Evolutionary conservation across 2,329 filamentous ascomycete species (phyloP).

Genomic region (Didymella pomorum): DNA sequence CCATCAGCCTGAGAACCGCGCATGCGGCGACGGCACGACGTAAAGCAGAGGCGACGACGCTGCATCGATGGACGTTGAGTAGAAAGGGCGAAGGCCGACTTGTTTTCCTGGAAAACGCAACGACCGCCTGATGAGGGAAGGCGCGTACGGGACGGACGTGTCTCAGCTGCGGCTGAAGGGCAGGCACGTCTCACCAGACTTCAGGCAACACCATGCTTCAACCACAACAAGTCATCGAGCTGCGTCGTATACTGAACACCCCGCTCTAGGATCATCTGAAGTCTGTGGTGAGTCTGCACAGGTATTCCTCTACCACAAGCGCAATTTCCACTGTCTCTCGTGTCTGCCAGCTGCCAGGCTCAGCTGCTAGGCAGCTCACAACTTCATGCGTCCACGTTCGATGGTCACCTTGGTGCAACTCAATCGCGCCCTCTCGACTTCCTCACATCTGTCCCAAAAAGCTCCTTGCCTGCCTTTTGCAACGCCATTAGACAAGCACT

Average conservation of each 20-base stretch:
- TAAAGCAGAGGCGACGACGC: conserved; percentile 50
- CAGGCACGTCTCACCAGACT: neutral
- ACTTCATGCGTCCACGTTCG: neutral
- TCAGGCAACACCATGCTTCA: neutral
- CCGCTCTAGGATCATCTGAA: no score
- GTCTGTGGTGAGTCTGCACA: neutral
- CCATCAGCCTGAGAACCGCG: neutral
- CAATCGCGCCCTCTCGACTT: no score
- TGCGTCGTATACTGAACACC: neutral
- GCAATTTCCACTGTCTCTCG: neutral
- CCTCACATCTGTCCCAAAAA: neutral
- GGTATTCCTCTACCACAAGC: neutral
- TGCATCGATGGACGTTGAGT: neutral
- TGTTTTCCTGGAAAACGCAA: neutral
- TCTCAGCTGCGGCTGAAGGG: neutral
- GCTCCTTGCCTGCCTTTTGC: no score
- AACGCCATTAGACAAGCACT: neutral
- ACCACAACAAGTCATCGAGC: neutral
- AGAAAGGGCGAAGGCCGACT: neutral
- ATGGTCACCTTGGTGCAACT: neutral
- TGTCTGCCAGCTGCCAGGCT: no score
- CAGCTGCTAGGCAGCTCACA: neutral
- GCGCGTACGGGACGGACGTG: neutral
- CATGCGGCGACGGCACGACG: neutral
- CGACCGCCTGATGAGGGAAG: neutral